Base-by-base conservation (phyloP, 768 basidiomycete genomes). In the Suillus brevipes region DNA sequence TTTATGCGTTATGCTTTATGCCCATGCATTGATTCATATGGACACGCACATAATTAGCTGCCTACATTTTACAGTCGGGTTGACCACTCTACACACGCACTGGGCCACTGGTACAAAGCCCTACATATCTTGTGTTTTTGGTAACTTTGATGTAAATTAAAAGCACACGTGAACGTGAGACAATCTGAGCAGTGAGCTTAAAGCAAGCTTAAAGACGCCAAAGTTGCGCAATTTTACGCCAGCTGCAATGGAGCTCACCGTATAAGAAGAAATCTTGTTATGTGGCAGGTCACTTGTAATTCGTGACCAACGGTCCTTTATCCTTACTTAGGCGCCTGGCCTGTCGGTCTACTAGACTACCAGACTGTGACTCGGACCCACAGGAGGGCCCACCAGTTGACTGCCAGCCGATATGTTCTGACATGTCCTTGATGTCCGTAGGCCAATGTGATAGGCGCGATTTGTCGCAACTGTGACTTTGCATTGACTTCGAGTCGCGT, bases 1-100 rank as follows among this genome's bases (percentile, higher is more conserved):
- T 42, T 25, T 42, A 59, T 28, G 58, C 25, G 31, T 59, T 59
- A 59, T 59, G 57, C 57, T 28, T 59, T 42, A 59, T 59, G 58
- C 25, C 40, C 31, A 59, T 59, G 58, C 58, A 40, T 28, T 59
- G 57, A 42, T 42, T 20, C 37, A 23, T 40, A 25, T 18, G 38
- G 53, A 36, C 31, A 55, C 20, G 3, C 6, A 42, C 40, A 28
- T 42, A 20, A 12, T 28, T 59, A 28, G 40, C 34, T 59, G 58
- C 58, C 58, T 59, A 59, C 25, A 31, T 6, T 59, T 59, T 59
- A 57, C 56, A 25, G 36, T 57, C 23, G 23, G 36, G 14, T 57
- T 25, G 56, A 37, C 38, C 38, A 40, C 40, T 42, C 10, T 20
- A 59, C 56, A 23, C 25, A 31, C 5, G 23, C 14, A 9, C 16